phyloP scores from a whole-genome alignment of 371 early-diverging fungal species.

The Syncephalastrum contaminatum region DNA sequence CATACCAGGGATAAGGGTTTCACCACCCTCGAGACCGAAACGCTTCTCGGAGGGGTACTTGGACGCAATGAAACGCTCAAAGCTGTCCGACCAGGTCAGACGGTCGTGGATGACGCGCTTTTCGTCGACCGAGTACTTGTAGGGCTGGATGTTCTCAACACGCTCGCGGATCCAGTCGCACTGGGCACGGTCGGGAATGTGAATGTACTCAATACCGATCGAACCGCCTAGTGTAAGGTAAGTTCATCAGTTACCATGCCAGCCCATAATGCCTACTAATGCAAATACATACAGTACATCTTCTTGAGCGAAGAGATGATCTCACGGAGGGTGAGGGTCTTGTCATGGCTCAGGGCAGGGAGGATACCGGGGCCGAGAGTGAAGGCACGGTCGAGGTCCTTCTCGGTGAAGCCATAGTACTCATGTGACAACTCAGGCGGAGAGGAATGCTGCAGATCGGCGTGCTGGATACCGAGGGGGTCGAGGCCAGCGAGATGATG shows the following conservation, averaged over 20 bases:
- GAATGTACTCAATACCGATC: conserved; percentile 96
- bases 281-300: conserved; percentile 77
- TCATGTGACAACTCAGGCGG: conserved; percentile 83
- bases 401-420: conserved; percentile 93
- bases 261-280: not conserved
- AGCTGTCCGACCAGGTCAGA: conserved; percentile 94
- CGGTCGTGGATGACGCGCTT: conserved; percentile 92
- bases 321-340: conserved; percentile 83
- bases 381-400: conserved; percentile 89
- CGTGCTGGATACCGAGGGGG: conserved; percentile 82
- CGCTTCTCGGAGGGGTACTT: conserved; percentile 97
- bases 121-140: conserved; percentile 82
- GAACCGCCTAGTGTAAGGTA: conserved; percentile 63
- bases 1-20: conserved; percentile 96
- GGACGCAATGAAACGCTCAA: conserved; percentile 93
- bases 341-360: conserved; percentile 65
- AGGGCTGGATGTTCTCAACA: conserved; percentile 88
- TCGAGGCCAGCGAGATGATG: conserved; percentile 94
- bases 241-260: conserved; percentile 6
- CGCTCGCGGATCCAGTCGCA: conserved; percentile 96
- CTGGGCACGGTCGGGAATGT: conserved; percentile 92
- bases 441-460: conserved; percentile 56
- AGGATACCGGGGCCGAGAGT: conserved; percentile 93
- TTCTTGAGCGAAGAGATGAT: conserved; percentile 79
- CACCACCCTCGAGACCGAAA: conserved; percentile 97